Percentiles rank a stretch among this genome's conserved stretches.
phyloP scores from a whole-genome alignment of 2,329 filamentous ascomycete species.

The Arthroderma sp. region DNA sequence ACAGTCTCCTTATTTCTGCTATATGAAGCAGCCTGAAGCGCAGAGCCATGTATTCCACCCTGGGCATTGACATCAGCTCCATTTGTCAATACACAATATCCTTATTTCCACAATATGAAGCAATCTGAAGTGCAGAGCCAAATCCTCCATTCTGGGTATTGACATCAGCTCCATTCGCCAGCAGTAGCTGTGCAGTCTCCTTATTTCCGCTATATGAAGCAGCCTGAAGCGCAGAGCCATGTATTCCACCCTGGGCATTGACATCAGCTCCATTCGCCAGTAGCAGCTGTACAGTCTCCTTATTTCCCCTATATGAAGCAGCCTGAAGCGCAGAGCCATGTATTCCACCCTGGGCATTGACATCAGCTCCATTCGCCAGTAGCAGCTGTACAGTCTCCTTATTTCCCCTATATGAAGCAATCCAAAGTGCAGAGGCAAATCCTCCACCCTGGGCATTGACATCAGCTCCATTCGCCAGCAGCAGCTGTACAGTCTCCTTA shows the following conservation, averaged over 20 bases:
- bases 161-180: slow-evolving; percentile 10
- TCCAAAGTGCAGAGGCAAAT: background rate
- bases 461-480: slow-evolving; percentile 10
- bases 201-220: slow-evolving; percentile 8
- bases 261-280: slow-evolving; percentile 10
- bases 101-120: slow-evolving; percentile 6
- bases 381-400: slow-evolving; percentile 1
- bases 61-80: slow-evolving; percentile 11
- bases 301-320: slow-evolving; percentile 7
- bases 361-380: slow-evolving; percentile 3
- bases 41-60: too few species aligned
- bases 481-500: slow-evolving; percentile 5
- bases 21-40: too few species aligned
- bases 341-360: background rate
- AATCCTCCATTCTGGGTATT: too few species aligned
- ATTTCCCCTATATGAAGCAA: background rate
- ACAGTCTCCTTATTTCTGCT: too few species aligned
- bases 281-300: slow-evolving; percentile 7
- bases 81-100: slow-evolving; percentile 7
- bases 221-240: too few species aligned
- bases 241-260: slow-evolving; percentile 8
- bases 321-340: slow-evolving; percentile 8
- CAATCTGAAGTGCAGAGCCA: slow-evolving; percentile 6
- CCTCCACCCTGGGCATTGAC: slow-evolving; percentile 8
- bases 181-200: slow-evolving; percentile 7